Evolutionary conservation across 495 filamentous ascomycete genomes (phyloP).

Genomic region (Neurospora pannonica): DNA sequence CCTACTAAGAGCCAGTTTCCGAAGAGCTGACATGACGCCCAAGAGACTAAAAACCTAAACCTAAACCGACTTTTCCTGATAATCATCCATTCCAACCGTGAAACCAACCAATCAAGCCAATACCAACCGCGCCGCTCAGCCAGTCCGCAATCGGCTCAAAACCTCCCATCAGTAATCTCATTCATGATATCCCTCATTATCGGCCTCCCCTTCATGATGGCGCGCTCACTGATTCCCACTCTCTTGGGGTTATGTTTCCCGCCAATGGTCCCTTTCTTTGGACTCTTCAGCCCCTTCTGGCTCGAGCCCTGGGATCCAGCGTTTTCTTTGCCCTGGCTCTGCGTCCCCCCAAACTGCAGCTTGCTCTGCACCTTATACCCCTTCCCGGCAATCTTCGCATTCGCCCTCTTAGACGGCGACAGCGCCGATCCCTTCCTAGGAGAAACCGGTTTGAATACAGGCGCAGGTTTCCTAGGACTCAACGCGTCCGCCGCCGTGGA

Average conservation of each 20-base stretch:
- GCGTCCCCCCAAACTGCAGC: neutral
- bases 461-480: neutral
- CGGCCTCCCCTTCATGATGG: conserved; percentile 29
- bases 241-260: neutral
- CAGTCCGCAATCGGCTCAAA: neutral
- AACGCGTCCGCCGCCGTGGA: conserved; percentile 3
- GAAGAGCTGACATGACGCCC: too few relatives aligned
- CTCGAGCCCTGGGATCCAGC: too few relatives aligned
- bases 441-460: neutral
- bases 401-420: neutral
- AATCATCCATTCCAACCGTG: too few relatives aligned
- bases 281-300: conserved; percentile 1
- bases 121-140: too few relatives aligned
- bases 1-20: too few relatives aligned
- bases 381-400: neutral
- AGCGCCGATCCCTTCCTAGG: neutral
- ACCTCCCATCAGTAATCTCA: conserved; percentile 33
- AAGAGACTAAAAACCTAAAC: too few relatives aligned
- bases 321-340: conserved; percentile 2
- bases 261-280: conserved; percentile 4
- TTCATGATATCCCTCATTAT: conserved; percentile 41
- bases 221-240: conserved; percentile 22
- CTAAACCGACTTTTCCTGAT: too few relatives aligned
- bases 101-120: too few relatives aligned
- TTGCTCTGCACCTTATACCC: neutral